Evolutionary conservation across 2,329 filamentous ascomycete species (phyloP), one percentile per base, ranked within the genome.

Genomic region (Pseudogymnoascus pannorum): DNA sequence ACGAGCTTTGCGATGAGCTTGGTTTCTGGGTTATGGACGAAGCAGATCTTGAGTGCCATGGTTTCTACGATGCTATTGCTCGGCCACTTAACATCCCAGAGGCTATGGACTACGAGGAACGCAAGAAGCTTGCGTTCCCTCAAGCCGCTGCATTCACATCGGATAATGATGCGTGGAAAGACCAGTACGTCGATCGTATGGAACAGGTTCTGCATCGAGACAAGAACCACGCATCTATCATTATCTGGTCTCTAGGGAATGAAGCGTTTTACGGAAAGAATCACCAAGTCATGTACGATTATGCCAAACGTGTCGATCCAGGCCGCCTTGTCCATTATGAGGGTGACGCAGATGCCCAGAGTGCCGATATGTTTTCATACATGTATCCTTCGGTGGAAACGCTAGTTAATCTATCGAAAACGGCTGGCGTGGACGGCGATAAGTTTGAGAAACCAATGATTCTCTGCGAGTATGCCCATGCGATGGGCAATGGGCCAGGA

Each of bases 401-500:
- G n/a, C 75, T 82, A 31, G 69, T 67, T n/a, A 51, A 67, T 16
- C 62, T 67, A 29, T 64, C 64, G 8, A 31, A 54, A 33, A 54
- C 48, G 24, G 48, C 48, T 20, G 48, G 48, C 16, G 16, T 31
- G 31, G n/a, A 60, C 2, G 35, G 18, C 22, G 70, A 75, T 72
- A 22, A 5, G 1, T 44, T 18, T 35, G 35, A 44, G 4, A 84
- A 88, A 72, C 85, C 85, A 0, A 73, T 88, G 1, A 75, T 88
- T 1, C 76, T 83, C 2, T 83, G 80, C 67, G 81, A 85, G 65
- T 84, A 81, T 63, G 79, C 72, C 0, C 81, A 84, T 67, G 86
- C 88, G 1, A 90, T 91, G 87, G 88, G 88, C 5, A 91, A 90
- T 67, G 87, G 87, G 0, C 88, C 88, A 0, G 87, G 88, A 1